These are phyloP conservation scores for Colletotrichum sp. DNA, from an alignment of 2,329 filamentous ascomycete genomes.

Conservation along the genomic window DNA sequence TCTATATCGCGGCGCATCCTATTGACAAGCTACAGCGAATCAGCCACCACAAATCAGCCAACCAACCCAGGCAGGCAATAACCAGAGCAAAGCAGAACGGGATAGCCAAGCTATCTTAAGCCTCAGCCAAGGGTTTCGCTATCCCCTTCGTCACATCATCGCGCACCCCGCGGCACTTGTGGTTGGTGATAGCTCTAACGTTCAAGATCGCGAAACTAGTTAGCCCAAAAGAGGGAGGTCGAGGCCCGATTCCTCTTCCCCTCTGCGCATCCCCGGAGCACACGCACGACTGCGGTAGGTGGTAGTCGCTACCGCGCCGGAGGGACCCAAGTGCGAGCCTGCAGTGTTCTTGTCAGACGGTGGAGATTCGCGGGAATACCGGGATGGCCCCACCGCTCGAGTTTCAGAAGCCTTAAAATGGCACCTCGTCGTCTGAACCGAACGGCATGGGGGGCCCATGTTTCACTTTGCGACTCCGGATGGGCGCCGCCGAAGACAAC, in stretches of 20 bases:
- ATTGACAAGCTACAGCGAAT: not conserved
- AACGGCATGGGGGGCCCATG: not conserved
- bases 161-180: not conserved
- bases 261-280: not conserved
- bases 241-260: not conserved
- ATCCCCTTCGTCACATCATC: not conserved
- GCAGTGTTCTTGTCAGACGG: not conserved
- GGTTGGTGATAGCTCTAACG: not conserved
- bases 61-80: not conserved
- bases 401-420: constrained; percentile 18
- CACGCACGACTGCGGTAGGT: constrained; percentile 12
- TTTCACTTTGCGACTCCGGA: constrained; percentile 19
- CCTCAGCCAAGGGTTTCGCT: not conserved
- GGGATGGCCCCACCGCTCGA: not conserved
- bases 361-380: constrained; percentile 7
- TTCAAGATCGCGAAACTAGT: not conserved
- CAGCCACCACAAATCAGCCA: not conserved
- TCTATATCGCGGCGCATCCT: constrained; percentile 1
- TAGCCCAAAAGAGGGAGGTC: not conserved
- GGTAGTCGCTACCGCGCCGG: not conserved
- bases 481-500: constrained; percentile 2
- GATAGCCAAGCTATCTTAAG: not conserved
- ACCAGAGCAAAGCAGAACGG: not conserved
- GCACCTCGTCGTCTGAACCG: not conserved
- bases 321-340: not conserved